Conservation (phyloP, 768 basidiomycete genomes). For the Boletales sp. region DNA sequence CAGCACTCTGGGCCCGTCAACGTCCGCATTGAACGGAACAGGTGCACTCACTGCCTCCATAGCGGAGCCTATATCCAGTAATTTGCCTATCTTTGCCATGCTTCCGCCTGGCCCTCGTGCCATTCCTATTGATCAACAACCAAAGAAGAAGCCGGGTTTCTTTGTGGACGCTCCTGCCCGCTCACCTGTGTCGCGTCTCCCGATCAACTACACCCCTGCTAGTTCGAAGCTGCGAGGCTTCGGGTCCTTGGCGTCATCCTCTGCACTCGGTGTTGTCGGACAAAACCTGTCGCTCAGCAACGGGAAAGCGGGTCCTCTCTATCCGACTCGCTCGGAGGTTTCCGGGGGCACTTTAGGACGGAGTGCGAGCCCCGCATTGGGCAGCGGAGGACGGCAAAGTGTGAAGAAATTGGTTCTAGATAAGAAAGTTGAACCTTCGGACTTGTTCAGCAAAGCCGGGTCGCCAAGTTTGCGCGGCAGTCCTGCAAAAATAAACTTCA, state of each 20-base stretch:
- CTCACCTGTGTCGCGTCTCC: conserved; percentile 63
- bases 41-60: conserved; percentile 79
- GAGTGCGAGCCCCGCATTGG: conserved; percentile 60
- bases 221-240: conserved; percentile 72
- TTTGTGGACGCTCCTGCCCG: conserved; percentile 75
- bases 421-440: conserved; percentile 74
- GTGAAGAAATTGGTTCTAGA: conserved; percentile 92
- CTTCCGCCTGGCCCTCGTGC: conserved; percentile 69
- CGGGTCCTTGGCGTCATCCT: conserved; percentile 38
- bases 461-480: conserved; percentile 30
- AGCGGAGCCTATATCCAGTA: conserved; percentile 74
- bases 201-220: conserved; percentile 60
- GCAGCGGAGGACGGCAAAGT: conserved; percentile 69
- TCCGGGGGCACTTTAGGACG: conserved; percentile 60
- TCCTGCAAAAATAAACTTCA: conserved; percentile 60
- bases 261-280: conserved; percentile 29
- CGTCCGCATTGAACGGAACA: conserved; percentile 44
- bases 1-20: conserved; percentile 38
- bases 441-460: conserved; percentile 56
- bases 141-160: conserved; percentile 75
- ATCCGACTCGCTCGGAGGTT: conserved; percentile 47
- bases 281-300: conserved; percentile 45
- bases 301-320: conserved; percentile 54
- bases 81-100: conserved; percentile 71
- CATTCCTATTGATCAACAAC: conserved; percentile 53